A percentile compares a stretch with the other conserved stretches of the same genome.
phyloP scores from a whole-genome alignment of 2,329 filamentous ascomycete species.

The Penicillium sp. region DNA sequence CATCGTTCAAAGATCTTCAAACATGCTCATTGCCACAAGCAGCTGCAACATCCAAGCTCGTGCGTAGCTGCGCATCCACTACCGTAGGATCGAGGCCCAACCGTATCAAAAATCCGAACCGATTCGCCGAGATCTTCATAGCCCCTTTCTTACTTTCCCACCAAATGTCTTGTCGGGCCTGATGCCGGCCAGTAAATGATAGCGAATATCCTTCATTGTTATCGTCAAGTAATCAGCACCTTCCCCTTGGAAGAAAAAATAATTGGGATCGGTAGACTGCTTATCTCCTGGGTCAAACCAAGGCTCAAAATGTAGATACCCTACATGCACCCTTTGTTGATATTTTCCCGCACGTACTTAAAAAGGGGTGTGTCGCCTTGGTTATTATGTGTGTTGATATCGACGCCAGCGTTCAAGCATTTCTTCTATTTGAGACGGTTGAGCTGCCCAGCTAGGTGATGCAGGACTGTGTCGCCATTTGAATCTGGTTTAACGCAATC shows the following conservation, averaged over 20 bases:
- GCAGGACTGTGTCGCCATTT: too few relatives aligned
- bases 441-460: too few relatives aligned
- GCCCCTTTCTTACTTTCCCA: not conserved
- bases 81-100: not conserved
- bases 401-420: too few relatives aligned
- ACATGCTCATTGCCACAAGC: not conserved
- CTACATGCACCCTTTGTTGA: too few relatives aligned
- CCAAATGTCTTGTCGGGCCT: not conserved
- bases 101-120: not conserved
- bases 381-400: too few relatives aligned
- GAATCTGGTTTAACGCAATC: too few relatives aligned
- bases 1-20: not conserved
- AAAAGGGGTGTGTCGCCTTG: too few relatives aligned
- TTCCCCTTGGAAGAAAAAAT: not conserved
- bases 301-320: too few relatives aligned
- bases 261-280: too few relatives aligned
- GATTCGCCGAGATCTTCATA: not conserved
- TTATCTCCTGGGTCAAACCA: too few relatives aligned
- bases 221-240: not conserved
- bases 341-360: too few relatives aligned
- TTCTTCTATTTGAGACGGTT: too few relatives aligned
- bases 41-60: not conserved
- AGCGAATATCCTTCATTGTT: not conserved
- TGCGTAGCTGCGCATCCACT: not conserved
- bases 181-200: not conserved